phyloP scores from a whole-genome alignment of 306 rosid genomes.

The Amphicarpaea edgeworthii region DNA sequence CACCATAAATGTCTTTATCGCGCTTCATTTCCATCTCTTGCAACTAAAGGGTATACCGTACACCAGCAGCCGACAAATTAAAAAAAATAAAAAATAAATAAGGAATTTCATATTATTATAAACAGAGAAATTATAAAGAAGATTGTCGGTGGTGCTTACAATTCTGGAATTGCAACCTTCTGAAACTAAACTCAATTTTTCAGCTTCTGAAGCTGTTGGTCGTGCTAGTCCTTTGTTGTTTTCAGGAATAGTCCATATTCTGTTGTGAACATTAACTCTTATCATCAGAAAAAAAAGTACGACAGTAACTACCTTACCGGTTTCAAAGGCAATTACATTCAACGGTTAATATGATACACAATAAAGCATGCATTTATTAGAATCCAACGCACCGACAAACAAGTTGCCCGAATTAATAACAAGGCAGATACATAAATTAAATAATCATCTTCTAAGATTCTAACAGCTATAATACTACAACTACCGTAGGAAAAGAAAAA shows the following conservation, averaged over 20 bases:
- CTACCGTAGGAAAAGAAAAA: not conserved
- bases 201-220: conserved; percentile 69
- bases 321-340: not conserved
- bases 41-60: conserved; percentile 60
- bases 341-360: conserved; percentile 12
- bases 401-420: conserved; percentile 35
- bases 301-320: conserved; percentile 1
- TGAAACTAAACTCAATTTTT: conserved; percentile 65
- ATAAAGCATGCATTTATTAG: conserved; percentile 1
- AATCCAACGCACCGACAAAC: conserved; percentile 26
- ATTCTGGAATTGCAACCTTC: conserved; percentile 82
- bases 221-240: conserved; percentile 63
- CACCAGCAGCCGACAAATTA: conserved; percentile 44
- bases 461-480: not conserved
- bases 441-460: not conserved
- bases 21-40: conserved; percentile 75
- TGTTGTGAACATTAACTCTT: conserved; percentile 41
- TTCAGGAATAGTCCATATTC: conserved; percentile 93
- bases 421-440: conserved; percentile 22
- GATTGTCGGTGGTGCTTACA: conserved; percentile 60
- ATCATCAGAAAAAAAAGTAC: conserved; percentile 41
- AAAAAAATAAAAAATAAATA: not conserved
- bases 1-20: conserved; percentile 63
- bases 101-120: conserved; percentile 29
- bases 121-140: conserved; percentile 5